A percentile compares a stretch with the other conserved stretches of the same genome.
Conservation (phyloP, 345 rosid genomes). For the Jatropha curcas region DNA sequence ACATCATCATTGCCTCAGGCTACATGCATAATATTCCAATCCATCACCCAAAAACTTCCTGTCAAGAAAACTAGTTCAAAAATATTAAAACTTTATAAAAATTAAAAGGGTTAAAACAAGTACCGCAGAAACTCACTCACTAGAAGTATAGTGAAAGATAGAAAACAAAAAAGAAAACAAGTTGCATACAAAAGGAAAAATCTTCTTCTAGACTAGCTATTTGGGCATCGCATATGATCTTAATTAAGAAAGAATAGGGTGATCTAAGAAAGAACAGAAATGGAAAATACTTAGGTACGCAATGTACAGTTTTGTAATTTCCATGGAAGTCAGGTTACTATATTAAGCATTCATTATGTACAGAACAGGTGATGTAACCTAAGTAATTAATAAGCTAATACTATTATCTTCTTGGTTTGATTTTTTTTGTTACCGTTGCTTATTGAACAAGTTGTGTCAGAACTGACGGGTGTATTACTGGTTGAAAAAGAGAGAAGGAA, state of each 20-base stretch:
- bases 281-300: background rate
- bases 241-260: background rate
- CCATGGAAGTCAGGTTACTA: constrained; percentile 14
- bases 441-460: constrained; percentile 33
- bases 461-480: no score
- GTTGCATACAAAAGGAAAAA: no score
- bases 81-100: no score
- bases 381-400: background rate
- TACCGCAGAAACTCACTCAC: no score
- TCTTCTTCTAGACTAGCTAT: no score
- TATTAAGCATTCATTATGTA: constrained; percentile 27
- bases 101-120: background rate
- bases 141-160: background rate
- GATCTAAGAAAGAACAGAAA: background rate
- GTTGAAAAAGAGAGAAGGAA: no score
- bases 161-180: background rate
- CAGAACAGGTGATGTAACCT: constrained; percentile 39
- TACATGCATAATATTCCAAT: background rate
- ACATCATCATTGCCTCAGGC: constrained; percentile 2
- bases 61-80: no score
- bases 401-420: background rate
- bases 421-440: constrained; percentile 26
- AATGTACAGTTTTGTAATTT: background rate
- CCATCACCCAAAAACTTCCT: background rate
- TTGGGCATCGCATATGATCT: no score